These are phyloP conservation scores for Pythium apleroticum DNA, from an alignment of 352 stramenopile genomes.

Conservation along the genomic window DNA sequence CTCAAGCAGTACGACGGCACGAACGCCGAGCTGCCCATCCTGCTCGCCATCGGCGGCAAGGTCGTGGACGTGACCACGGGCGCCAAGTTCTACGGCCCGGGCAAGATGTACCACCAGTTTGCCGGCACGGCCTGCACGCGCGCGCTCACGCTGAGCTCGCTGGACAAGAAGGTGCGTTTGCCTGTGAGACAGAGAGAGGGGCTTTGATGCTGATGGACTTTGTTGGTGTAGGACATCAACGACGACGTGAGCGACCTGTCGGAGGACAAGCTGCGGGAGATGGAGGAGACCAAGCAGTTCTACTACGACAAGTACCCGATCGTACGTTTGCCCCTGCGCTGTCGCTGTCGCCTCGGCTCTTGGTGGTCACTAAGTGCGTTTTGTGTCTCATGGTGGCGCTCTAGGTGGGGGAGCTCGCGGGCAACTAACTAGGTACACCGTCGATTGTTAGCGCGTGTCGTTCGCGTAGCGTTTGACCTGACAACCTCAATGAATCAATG, in stretches of 20 bases:
- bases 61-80: slow-evolving; percentile 75
- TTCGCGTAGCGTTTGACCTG: too few species aligned
- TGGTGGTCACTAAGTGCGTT: too few species aligned
- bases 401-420: slow-evolving; percentile 58
- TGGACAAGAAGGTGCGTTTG: slow-evolving; percentile 67
- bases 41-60: slow-evolving; percentile 71
- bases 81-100: slow-evolving; percentile 73
- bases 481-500: too few species aligned
- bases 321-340: slow-evolving; percentile 46
- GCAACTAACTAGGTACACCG: slow-evolving; percentile 12
- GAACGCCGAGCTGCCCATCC: slow-evolving; percentile 61
- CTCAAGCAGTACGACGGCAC: slow-evolving; percentile 70
- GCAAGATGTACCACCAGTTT: slow-evolving; percentile 75
- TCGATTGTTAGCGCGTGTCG: too few species aligned
- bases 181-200: too few species aligned
- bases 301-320: slow-evolving; percentile 88
- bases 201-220: too few species aligned
- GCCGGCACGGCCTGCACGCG: slow-evolving; percentile 78
- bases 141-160: slow-evolving; percentile 63
- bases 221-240: slow-evolving; percentile 76
- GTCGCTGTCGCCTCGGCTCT: too few species aligned
- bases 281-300: slow-evolving; percentile 69
- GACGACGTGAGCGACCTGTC: slow-evolving; percentile 72
- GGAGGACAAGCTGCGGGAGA: slow-evolving; percentile 55
- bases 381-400: too few species aligned